Evolutionary conservation across 148 eudicot genomes (phyloP), one percentile per base, ranked within the genome.

Genomic region (Pouteria glomerata): DNA sequence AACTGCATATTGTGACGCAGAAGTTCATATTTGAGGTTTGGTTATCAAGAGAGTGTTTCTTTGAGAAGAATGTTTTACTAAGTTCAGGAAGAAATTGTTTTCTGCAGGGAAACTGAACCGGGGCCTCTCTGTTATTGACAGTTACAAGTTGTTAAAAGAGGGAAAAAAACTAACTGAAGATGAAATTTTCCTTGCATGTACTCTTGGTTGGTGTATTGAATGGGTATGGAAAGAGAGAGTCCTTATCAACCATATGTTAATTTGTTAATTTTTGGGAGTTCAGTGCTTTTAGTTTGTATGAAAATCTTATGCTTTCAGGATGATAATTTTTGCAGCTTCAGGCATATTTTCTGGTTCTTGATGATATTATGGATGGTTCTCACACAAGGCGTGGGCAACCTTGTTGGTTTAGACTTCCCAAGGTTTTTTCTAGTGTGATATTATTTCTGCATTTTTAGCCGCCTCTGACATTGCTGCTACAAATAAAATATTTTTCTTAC

Each of bases 201-300:
- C 96, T 37, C 99, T 95, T 42, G 99, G 99, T 50, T 95, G 99
- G 99, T 95, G 96, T 75, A 84, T 95, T 81, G 99, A 95, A 84
- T 95, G 99, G 98, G 98, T 95, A 91, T 56, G 77, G 50, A n/a
- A n/a, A n/a, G n/a, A n/a, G n/a, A n/a, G n/a, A n/a, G 71, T 47
- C n/a, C 45, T 33, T 18, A 64, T 44, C 8, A 15, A n/a, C 8
- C 24, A 16, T 67, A 10, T 21, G 42, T 45, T 8, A 41, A 41
- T 64, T 27, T 44, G 12, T 16, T 4, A 4, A 42, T 18, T 41
- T 42, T 0, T 48, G 27, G 67, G 12, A 58, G n/a, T 57, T 51
- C 4, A 26, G n/a, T n/a, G n/a, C n/a, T 58, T 10, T 31, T 31
- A 44, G 27, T 57, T 42, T 53, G 57, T 19, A 30, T 57, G 60